A percentile compares a stretch with the other conserved stretches of the same genome.
Evolutionary conservation across 2,329 filamentous ascomycete species (phyloP).

Genomic region (Madurella fahalii): DNA sequence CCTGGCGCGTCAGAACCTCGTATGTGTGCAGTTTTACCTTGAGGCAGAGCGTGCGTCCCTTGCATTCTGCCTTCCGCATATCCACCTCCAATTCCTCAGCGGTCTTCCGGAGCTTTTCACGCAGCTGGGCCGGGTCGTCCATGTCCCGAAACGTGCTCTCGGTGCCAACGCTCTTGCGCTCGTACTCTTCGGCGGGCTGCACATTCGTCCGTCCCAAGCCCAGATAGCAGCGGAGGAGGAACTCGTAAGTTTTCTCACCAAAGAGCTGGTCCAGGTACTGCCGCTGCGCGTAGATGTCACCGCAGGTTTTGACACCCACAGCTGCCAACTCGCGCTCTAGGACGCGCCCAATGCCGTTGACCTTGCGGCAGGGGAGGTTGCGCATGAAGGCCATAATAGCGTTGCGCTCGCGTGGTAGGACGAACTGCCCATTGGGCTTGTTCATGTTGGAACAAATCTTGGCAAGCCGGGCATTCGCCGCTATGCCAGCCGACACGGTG

Average conservation of each 20-base stretch:
- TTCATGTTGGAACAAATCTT: conserved; percentile 96
- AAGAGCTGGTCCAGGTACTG: conserved; percentile 74
- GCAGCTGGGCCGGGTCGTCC: conserved; percentile 61
- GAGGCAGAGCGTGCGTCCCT: conserved; percentile 83
- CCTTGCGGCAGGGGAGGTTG: conserved; percentile 77
- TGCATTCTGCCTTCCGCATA: conserved; percentile 72
- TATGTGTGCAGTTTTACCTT: conserved; percentile 95
- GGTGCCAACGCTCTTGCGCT: conserved; percentile 85
- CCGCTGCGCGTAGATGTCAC: conserved; percentile 76
- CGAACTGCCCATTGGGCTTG: conserved; percentile 92
- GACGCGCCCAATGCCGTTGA: conserved; percentile 92
- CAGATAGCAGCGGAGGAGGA: conserved; percentile 77
- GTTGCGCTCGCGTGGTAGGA: conserved; percentile 65
- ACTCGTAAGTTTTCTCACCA: conserved; percentile 85
- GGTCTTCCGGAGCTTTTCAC: conserved; percentile 72
- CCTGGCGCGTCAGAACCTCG: conserved; percentile 82
- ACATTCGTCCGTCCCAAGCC: conserved; percentile 82
- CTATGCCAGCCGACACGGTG: conserved; percentile 91
- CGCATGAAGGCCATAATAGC: conserved; percentile 84
- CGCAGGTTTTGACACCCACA: conserved; percentile 82
- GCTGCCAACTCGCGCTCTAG: conserved; percentile 87
- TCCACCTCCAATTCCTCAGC: conserved; percentile 87
- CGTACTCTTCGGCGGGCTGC: conserved; percentile 82
- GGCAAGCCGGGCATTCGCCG: conserved; percentile 85
- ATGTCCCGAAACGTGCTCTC: conserved; percentile 89